Evolutionary conservation across 2,329 filamentous ascomycete species (phyloP), one percentile per base, ranked within the genome.

Genomic region (Talaromyces sp.): DNA sequence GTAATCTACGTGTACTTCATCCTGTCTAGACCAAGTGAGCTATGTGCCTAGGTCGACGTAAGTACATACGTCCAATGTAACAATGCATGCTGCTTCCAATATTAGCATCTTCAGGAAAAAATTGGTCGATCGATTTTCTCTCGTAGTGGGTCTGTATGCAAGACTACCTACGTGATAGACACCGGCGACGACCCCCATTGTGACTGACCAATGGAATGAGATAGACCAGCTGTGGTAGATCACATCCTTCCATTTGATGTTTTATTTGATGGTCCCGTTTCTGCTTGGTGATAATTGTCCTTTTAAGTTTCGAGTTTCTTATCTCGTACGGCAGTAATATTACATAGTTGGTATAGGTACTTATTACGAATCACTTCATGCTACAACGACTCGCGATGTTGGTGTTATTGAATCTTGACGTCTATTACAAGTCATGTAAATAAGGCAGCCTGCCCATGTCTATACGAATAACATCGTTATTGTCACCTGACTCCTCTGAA

Each of bases 31-130:
- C n/a, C n/a, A n/a, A n/a, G n/a, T n/a, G n/a, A n/a, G n/a, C n/a
- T n/a, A n/a, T n/a, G n/a, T n/a, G n/a, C n/a, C n/a, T 35, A 22
- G 36, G 36, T n/a, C 33, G 39, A 25, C 13, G 28, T 35, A 43
- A 19, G 25, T 43, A 2, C 40, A 43, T 43, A 43, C 11, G 2
- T 43, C 2, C 17, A 3, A n/a, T n/a, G 40, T 43, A 2, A 43
- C 40, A 15, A 45, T 33, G 51, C 25, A 40, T 25, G n/a, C 5
- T 55, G 57, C 28, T 59, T 54, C 57, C 57, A 59, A 55, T 55
- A 59, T 55, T 59, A 53, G 57, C 25, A 56, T 59, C 57, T 59
- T 59, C 57, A 59, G 57, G 37, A n/a, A 59, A 54, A 59, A 55
- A 45, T 39, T 36, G 52, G 55, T 13, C 33, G 31, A 46, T 56